Evolutionary conservation across 768 basidiomycete genomes (phyloP), one percentile per base, ranked within the genome.

Genomic region (Strobilomyces echinocephalus): DNA sequence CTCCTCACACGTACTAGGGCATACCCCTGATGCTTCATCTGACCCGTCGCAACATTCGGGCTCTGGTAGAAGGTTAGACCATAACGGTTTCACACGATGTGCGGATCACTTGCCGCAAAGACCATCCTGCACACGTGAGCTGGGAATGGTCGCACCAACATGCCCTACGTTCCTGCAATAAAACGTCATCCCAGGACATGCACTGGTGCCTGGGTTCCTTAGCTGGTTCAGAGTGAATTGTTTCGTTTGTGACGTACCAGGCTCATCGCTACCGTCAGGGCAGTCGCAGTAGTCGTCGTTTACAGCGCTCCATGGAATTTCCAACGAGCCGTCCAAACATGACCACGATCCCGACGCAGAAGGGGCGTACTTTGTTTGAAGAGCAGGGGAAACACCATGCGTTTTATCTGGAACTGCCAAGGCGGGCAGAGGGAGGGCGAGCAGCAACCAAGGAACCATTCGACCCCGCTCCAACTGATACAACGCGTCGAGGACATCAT

Each of bases 281-380:
- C 94, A 97, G 72, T 97, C 94, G 65, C 94, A 97, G 63, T 85
- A 92, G 70, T 97, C 93, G 65, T 97, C 91, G 68, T 97, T 97
- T 24, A 97, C 84, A 18, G 88, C 83, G 33, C 74, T 71, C 84
- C 85, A 92, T 2, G 85, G 73, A 58, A 97, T 91, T 56, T 81
- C 77, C 63, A 84, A 85, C 0, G 83, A 85, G 20, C 85, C 87
- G 61, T 94, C 87, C 55, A 95, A 72, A 72, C 93, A 97, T 57
- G 73, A 78, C 88, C 92, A 95, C 15, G 69, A 74, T 53, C 76
- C 79, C 21, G 78, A 75, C 7, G 74, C 69, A 20, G 57, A 46
- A 12, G 85, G 77, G 4, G 69, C 69, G 63, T 90, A 91, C 69
- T 78, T 80, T 11, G 78, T 65, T 12, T 79, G 60, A 8, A 85